These are phyloP conservation scores for Phytomonas francai DNA, from an alignment of 208 protist species.

Conservation along the genomic window DNA sequence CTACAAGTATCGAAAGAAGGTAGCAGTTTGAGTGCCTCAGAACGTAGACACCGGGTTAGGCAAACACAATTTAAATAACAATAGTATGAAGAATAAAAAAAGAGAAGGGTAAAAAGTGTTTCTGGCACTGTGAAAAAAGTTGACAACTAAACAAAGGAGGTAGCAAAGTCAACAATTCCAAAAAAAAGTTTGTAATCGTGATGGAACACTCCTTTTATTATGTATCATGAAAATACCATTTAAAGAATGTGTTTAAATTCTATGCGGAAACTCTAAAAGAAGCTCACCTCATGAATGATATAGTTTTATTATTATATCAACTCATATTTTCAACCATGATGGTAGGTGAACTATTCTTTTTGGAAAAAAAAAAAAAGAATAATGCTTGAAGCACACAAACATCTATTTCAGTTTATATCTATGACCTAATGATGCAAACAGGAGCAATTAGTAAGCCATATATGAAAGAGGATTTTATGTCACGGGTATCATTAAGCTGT, in stretches of 20 bases:
- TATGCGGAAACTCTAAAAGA: too few species aligned
- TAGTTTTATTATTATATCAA: too few species aligned
- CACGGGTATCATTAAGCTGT: background rate
- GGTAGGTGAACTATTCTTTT: background rate
- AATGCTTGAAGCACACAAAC: slow-evolving; percentile 1
- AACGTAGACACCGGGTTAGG: background rate
- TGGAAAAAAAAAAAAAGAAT: slow-evolving; percentile 8
- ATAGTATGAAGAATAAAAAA: slow-evolving; percentile 13
- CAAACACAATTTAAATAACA: background rate
- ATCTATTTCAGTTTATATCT: background rate
- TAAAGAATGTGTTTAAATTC: too few species aligned
- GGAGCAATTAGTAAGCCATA: background rate
- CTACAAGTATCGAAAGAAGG: background rate
- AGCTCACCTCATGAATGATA: too few species aligned
- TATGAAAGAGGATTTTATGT: background rate
- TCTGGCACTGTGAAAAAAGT: background rate
- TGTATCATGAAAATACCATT: background rate
- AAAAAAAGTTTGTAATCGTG: background rate
- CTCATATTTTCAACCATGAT: too few species aligned
- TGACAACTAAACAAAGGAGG: slow-evolving; percentile 4
- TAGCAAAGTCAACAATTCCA: slow-evolving; percentile 3
- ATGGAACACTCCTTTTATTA: background rate
- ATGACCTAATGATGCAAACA: background rate
- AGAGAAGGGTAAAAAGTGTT: slow-evolving; percentile 11
- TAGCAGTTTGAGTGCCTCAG: background rate